Evolutionary conservation across 768 basidiomycete genomes (phyloP).

Genomic region (Erythrobasidium yunnanense): DNA sequence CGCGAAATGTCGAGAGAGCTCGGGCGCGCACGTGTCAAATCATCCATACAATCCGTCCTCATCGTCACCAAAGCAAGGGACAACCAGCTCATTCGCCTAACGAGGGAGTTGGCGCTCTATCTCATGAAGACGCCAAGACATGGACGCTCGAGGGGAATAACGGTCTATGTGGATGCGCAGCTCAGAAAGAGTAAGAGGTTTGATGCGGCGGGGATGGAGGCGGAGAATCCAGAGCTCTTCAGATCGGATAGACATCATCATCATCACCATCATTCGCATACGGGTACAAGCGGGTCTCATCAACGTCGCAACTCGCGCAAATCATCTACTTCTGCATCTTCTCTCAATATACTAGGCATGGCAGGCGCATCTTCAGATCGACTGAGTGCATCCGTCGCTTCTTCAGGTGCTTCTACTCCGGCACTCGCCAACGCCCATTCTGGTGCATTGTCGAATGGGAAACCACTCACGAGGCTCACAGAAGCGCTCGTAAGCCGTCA

Average conservation of each 20-base stretch:
- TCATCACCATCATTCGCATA: conserved; percentile 24
- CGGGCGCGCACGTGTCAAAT: conserved; percentile 81
- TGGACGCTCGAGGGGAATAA: conserved; percentile 12
- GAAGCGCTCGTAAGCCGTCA: conserved; percentile 33
- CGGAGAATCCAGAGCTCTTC: conserved; percentile 79
- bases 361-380: neutral
- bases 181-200: conserved; percentile 79
- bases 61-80: conserved; percentile 97
- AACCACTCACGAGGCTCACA: conserved; percentile 30
- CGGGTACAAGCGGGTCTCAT: neutral
- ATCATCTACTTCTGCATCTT: neutral
- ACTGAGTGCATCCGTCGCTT: neutral
- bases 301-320: conserved; percentile 1
- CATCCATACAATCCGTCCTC: conserved; percentile 81
- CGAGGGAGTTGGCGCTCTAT: conserved; percentile 83
- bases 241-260: neutral
- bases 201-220: conserved; percentile 76
- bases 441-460: no score
- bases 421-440: neutral
- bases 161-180: conserved; percentile 77
- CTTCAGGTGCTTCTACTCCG: conserved; percentile 16
- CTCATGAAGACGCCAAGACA: conserved; percentile 53
- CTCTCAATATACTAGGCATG: conserved; percentile 20
- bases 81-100: conserved; percentile 88
- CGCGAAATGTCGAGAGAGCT: conserved; percentile 98